Evolutionary conservation across 371 early-diverging fungal genomes (phyloP).

Genomic region (Mucor indicus): DNA sequence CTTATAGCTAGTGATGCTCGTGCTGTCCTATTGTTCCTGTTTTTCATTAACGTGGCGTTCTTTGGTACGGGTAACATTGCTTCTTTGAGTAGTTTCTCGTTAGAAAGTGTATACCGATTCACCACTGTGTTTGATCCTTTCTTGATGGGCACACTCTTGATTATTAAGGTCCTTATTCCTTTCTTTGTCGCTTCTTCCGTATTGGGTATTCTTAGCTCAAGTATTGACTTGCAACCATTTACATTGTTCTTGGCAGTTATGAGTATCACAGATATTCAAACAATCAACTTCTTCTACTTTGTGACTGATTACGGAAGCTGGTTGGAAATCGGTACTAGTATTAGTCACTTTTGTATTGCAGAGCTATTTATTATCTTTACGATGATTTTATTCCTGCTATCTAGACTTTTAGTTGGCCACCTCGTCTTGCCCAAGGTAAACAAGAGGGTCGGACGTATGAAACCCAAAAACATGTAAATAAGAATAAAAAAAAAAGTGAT

Average conservation of each 20-base stretch:
- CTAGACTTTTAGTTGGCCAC: conserved; percentile 59
- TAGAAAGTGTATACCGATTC: conserved; percentile 89
- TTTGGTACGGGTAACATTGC: conserved; percentile 97
- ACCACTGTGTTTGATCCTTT: conserved; percentile 90
- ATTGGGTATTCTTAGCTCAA: conserved; percentile 71
- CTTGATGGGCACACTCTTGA: conserved; percentile 82
- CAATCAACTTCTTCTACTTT: conserved; percentile 93
- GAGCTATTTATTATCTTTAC: conserved; percentile 82
- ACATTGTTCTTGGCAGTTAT: conserved; percentile 81
- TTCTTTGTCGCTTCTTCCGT: conserved; percentile 86
- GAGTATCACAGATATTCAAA: conserved; percentile 87
- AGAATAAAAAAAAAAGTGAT: too few relatives aligned
- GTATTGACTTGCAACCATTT: conserved; percentile 78
- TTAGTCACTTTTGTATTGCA: conserved; percentile 86
- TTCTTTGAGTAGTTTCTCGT: conserved; percentile 79
- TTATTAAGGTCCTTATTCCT: conserved; percentile 88
- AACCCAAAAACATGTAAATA: conserved; percentile 9
- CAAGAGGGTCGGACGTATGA: conserved; percentile 13
- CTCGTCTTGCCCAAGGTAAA: conserved; percentile 21
- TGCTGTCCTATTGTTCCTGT: conserved; percentile 74
- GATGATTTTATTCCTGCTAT: conserved; percentile 65
- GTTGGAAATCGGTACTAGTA: conserved; percentile 96
- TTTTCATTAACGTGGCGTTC: conserved; percentile 90
- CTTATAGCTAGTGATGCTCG: conserved; percentile 63
- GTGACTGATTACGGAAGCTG: conserved; percentile 92